A percentile compares a stretch with the other conserved stretches of the same genome.
Evolutionary conservation across 495 filamentous ascomycete species (phyloP).

Genomic region (Penicillium alfredii): DNA sequence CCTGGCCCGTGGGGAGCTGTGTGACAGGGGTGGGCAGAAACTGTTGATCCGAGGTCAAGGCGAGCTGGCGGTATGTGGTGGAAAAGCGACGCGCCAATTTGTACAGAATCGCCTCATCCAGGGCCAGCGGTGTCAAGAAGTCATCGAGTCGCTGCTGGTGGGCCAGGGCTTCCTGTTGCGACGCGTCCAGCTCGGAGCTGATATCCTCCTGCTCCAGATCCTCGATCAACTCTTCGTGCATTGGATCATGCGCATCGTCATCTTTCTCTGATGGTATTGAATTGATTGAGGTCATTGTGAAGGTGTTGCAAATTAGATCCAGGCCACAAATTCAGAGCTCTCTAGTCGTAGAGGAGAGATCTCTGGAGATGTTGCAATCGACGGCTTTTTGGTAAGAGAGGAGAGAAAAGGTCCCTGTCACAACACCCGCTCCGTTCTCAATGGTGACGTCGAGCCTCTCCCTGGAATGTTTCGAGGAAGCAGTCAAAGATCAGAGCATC

Average conservation of each 20-base stretch:
- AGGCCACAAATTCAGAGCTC: too few species aligned
- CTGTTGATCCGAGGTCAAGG: slow-evolving; percentile 60
- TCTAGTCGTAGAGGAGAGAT: too few species aligned
- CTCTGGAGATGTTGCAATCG: too few species aligned
- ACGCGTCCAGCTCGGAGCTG: slow-evolving; percentile 26
- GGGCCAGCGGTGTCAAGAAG: slow-evolving; percentile 34
- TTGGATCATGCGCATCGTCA: slow-evolving; percentile 32
- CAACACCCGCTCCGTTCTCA: slow-evolving; percentile 12
- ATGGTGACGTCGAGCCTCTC: slow-evolving; percentile 13
- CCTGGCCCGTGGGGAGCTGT: slow-evolving; percentile 56
- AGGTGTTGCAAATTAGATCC: background rate
- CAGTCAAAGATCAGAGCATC: too few species aligned
- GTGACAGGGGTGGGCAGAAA: slow-evolving; percentile 78
- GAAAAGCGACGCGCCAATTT: slow-evolving; percentile 57
- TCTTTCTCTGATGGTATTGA: slow-evolving; percentile 27
- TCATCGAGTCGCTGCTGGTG: slow-evolving; percentile 31
- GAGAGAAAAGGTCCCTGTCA: slow-evolving; percentile 6
- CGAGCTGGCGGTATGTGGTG: slow-evolving; percentile 55
- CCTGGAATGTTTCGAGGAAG: slow-evolving; percentile 17
- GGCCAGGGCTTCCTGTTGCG: slow-evolving; percentile 27
- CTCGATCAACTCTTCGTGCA: slow-evolving; percentile 36
- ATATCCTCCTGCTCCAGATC: slow-evolving; percentile 37
- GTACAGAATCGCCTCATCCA: slow-evolving; percentile 47
- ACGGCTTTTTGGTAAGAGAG: too few species aligned
- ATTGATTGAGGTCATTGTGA: slow-evolving; percentile 27